Conservation (phyloP, 768 basidiomycete genomes). For the Tephrocybe sp. region DNA sequence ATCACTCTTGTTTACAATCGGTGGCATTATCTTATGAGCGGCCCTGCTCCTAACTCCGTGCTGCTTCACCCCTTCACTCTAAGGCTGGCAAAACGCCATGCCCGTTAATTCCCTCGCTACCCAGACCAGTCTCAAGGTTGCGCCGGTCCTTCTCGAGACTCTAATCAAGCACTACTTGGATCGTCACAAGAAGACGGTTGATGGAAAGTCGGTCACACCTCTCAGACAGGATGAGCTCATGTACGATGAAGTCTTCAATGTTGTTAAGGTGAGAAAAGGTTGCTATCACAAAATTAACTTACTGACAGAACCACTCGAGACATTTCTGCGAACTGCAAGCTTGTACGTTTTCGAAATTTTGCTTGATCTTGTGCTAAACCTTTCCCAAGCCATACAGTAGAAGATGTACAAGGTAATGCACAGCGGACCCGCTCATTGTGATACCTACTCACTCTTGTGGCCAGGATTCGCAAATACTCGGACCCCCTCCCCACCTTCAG, state of each 20-base stretch:
- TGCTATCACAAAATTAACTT: neutral
- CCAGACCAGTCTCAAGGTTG: conserved; percentile 63
- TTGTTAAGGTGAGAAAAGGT: conserved; percentile 57
- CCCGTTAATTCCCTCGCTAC: conserved; percentile 57
- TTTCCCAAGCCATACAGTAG: conserved; percentile 69
- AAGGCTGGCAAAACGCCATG: conserved; percentile 19
- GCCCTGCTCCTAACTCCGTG: neutral
- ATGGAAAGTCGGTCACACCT: conserved; percentile 41
- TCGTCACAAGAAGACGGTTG: conserved; percentile 46
- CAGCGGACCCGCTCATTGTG: neutral
- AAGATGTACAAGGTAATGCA: conserved; percentile 66
- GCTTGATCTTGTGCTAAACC: neutral
- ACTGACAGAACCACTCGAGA: conserved; percentile 34
- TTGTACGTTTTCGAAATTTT: conserved; percentile 37
- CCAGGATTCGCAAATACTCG: conserved; percentile 73
- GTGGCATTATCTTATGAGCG: neutral
- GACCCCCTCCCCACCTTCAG: conserved; percentile 84
- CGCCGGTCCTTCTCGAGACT: conserved; percentile 71
- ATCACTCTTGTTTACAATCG: neutral
- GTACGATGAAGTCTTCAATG: conserved; percentile 78
- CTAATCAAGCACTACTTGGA: conserved; percentile 87
- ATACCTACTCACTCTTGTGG: neutral
- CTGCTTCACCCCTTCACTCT: neutral
- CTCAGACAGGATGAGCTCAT: conserved; percentile 74
- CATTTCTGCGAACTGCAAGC: conserved; percentile 74